Percentiles rank a stretch among this genome's conserved stretches.
Conservation (phyloP, 768 basidiomycete species). For the Psilocybe cyanescens region DNA sequence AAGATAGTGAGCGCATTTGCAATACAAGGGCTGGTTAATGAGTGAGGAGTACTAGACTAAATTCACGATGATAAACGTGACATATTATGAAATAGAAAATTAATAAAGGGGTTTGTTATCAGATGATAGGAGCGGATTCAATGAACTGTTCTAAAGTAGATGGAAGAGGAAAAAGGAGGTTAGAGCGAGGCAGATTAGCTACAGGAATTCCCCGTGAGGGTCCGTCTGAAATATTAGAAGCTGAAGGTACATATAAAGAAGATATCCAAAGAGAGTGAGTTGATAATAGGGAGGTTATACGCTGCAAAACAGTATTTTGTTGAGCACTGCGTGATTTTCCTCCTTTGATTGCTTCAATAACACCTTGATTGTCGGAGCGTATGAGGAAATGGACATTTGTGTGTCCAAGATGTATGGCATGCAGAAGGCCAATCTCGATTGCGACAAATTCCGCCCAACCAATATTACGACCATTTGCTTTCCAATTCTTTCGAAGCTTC, state of each 20-base stretch:
- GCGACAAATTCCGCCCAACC: constrained; percentile 48
- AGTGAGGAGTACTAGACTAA: too few relatives aligned
- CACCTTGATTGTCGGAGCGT: constrained; percentile 39
- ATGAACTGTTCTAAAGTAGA: not conserved
- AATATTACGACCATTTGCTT: constrained; percentile 31
- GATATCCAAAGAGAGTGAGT: constrained; percentile 29
- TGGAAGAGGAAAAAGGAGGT: not conserved
- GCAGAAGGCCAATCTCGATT: constrained; percentile 34
- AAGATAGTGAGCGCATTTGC: not conserved
- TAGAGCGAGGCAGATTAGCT: not conserved
- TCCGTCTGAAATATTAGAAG: constrained; percentile 21
- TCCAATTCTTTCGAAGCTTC: constrained; percentile 31
- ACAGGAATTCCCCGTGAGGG: constrained; percentile 24
- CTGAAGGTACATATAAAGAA: constrained; percentile 27
- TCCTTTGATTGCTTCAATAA: constrained; percentile 26
- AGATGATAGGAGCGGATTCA: not conserved
- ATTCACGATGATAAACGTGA: too few relatives aligned
- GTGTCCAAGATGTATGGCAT: constrained; percentile 22
- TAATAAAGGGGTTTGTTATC: not conserved
- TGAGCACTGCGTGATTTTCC: constrained; percentile 29
- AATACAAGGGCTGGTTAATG: not conserved
- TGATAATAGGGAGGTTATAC: constrained; percentile 26
- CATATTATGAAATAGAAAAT: not conserved
- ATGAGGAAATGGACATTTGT: constrained; percentile 31
- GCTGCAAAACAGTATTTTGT: constrained; percentile 31